Evolutionary conservation across 2,329 filamentous ascomycete species (phyloP).

Genomic region (Arthrobotrys conoides): DNA sequence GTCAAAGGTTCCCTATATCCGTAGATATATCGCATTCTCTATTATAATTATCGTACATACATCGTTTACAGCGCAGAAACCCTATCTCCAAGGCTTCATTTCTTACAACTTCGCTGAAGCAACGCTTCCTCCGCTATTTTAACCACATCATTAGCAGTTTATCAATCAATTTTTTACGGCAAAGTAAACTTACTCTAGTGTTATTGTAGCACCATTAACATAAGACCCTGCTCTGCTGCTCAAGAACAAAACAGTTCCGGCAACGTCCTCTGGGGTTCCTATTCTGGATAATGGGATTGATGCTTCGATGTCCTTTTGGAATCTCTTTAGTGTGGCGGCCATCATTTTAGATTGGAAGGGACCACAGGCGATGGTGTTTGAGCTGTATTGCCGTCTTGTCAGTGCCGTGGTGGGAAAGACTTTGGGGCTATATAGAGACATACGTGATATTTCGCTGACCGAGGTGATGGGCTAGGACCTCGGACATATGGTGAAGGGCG

Average conservation of each 20-base stretch:
- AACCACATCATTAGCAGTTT: slow-evolving; percentile 66
- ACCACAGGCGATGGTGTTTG: slow-evolving; percentile 79
- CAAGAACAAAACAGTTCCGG: slow-evolving; percentile 79
- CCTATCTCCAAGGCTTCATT: not conserved
- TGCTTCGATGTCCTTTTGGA: slow-evolving; percentile 72
- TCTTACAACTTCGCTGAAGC: slow-evolving; percentile 67
- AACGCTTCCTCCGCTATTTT: slow-evolving; percentile 64
- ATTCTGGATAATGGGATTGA: slow-evolving; percentile 78
- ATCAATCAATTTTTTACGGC: not conserved
- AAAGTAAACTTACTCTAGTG: slow-evolving; percentile 69
- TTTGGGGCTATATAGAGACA: not conserved
- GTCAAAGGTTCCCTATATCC: too few species aligned
- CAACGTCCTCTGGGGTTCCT: slow-evolving; percentile 78
- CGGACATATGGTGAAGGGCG: slow-evolving; percentile 75
- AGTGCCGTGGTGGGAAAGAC: not conserved
- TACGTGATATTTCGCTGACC: slow-evolving; percentile 74
- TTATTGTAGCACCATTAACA: slow-evolving; percentile 76
- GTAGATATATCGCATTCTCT: not conserved
- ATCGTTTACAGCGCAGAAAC: not conserved
- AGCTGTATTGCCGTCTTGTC: slow-evolving; percentile 64
- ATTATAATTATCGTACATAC: not conserved
- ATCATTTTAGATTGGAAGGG: slow-evolving; percentile 81
- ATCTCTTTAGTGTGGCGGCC: slow-evolving; percentile 77
- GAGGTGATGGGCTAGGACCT: slow-evolving; percentile 76
- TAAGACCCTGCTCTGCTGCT: slow-evolving; percentile 77